Evolutionary conservation across 768 basidiomycete genomes (phyloP).

Genomic region (Pleurotus ostreatus): DNA sequence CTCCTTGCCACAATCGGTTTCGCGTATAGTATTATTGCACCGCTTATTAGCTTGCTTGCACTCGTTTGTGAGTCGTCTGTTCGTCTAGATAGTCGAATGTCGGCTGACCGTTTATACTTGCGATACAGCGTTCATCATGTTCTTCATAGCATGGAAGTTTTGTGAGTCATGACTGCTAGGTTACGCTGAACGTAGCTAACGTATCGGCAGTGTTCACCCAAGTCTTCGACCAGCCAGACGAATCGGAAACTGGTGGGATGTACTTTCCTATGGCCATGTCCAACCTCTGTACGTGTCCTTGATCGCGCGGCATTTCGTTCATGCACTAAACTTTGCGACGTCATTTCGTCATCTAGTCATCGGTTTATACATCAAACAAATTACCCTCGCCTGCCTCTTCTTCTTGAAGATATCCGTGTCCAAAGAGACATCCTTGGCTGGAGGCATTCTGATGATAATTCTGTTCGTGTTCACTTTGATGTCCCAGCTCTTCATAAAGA

Average conservation of each 20-base stretch:
- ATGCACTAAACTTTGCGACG: not conserved
- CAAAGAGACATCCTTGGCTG: slow-evolving; percentile 29
- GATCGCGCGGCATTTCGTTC: not conserved
- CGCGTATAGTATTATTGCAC: slow-evolving; percentile 60
- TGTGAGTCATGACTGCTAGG: slow-evolving; percentile 26
- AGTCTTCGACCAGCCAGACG: slow-evolving; percentile 12
- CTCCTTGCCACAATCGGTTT: slow-evolving; percentile 49
- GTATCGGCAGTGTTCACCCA: not conserved
- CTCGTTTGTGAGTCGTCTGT: slow-evolving; percentile 35
- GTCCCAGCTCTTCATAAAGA: slow-evolving; percentile 33
- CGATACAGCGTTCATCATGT: slow-evolving; percentile 43
- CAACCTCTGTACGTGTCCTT: slow-evolving; percentile 10
- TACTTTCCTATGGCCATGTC: slow-evolving; percentile 11
- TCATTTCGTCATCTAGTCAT: slow-evolving; percentile 34
- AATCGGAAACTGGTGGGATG: slow-evolving; percentile 9
- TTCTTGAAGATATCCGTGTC: slow-evolving; percentile 49
- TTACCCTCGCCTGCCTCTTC: slow-evolving; percentile 63
- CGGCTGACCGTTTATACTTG: not conserved
- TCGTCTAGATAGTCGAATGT: not conserved
- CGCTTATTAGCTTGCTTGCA: slow-evolving; percentile 64
- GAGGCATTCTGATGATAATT: slow-evolving; percentile 55
- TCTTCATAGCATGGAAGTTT: slow-evolving; percentile 60
- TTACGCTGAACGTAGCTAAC: not conserved
- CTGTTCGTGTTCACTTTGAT: slow-evolving; percentile 49
- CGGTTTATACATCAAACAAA: slow-evolving; percentile 69